Evolutionary conservation across 2,329 filamentous ascomycete species (phyloP), one percentile per base, ranked within the genome.

Genomic region (Drechslerella dactyloides): DNA sequence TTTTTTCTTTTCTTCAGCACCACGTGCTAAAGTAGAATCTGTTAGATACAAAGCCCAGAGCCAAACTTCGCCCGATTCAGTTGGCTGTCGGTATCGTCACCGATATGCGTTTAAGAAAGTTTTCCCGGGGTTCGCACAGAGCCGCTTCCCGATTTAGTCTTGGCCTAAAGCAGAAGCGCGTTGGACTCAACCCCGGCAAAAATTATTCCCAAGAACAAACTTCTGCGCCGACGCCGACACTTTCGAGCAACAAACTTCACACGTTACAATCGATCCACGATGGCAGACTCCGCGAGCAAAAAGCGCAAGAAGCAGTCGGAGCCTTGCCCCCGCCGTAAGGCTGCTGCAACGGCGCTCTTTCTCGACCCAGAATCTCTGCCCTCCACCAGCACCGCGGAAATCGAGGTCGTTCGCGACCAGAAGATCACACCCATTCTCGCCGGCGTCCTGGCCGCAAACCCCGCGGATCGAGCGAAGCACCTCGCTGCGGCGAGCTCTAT

Each of bases 361-460:
- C 60, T 52, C 8, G 55, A 64, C 33, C 50, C 54, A 1, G 37
- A 64, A 30, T 24, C 56, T 50, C 13, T 24, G 19, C 62, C 48
- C 1, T 54, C 60, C 17, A 33, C 52, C 5, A 73, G 58, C 60
- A 51, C 48, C 33, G 69, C 69, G 10, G 63, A 66, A 60, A 48
- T 44, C 21, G 65, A 74, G 42, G 58, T 73, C 53, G 21, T 90
- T 48, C 83, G 87, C 35, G 86, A 88, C 73, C 81, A 83, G 79
- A 85, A 84, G 78, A 86, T 90, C 76, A 79, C 89, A 37, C 87
- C 87, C 17, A 83, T 87, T 50, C 80, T 90, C 69, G 82, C 82
- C 73, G 83, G 88, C 74, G 80, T 90, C 44, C 82, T 85, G 76
- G 86, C 84, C 76, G 76, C 85, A 35, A 85, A 88, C 46, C 81